Evolutionary conservation across 139 green algal genomes (phyloP).

Genomic region (Ettlia oleoabundans): DNA sequence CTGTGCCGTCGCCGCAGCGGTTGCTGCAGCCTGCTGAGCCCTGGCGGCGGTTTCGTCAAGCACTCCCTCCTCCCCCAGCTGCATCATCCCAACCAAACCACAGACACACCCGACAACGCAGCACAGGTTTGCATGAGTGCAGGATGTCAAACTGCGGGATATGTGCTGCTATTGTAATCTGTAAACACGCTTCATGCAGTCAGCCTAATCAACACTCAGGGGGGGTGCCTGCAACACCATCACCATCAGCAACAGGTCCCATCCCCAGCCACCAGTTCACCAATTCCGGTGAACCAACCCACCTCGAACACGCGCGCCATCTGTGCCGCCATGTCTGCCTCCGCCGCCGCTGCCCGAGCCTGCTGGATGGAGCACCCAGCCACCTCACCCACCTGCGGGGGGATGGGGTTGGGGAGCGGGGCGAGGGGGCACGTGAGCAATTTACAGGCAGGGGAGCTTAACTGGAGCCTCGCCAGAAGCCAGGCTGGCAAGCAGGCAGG

Average conservation of each 20-base stretch:
- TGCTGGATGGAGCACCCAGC: conserved; percentile 57
- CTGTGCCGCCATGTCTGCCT: conserved; percentile 70
- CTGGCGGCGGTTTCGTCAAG: neutral
- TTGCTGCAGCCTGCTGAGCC: neutral
- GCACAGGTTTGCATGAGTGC: neutral
- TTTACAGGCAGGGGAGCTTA: neutral
- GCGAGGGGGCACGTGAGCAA: neutral
- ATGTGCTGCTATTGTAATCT: too few species aligned
- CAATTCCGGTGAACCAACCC: too few species aligned
- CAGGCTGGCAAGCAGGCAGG: neutral
- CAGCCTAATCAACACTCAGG: too few species aligned
- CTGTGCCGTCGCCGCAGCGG: neutral
- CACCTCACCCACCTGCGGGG: conserved; percentile 47
- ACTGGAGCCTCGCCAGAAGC: too few species aligned
- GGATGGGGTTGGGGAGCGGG: neutral
- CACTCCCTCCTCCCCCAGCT: neutral
- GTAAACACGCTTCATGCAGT: too few species aligned
- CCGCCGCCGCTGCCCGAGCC: conserved; percentile 51
- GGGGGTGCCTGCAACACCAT: too few species aligned
- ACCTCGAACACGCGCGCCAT: conserved; percentile 56
- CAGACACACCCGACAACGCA: too few species aligned
- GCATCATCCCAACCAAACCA: too few species aligned
- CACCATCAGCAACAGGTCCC: too few species aligned
- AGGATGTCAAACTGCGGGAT: too few species aligned
- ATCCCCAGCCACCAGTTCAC: too few species aligned